Percentiles rank a stretch among this genome's conserved stretches.
Evolutionary conservation across 495 filamentous ascomycete species (phyloP).

Genomic region (Neurospora sp.): DNA sequence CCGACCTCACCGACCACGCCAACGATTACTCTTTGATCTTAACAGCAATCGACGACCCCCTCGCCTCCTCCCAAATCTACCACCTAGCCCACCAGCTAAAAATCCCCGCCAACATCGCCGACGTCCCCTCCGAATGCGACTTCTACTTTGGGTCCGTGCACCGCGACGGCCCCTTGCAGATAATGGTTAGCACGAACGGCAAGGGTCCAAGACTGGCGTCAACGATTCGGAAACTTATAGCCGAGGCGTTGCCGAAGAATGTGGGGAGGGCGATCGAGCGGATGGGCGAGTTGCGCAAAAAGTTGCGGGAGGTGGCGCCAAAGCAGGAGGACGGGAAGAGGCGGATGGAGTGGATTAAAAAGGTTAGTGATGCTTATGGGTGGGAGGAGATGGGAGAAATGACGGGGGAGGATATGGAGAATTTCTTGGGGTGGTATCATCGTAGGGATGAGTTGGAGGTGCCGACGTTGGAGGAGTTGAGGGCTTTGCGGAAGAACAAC

Average conservation of each 20-base stretch:
- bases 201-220: constrained; percentile 90
- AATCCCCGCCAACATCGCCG: constrained; percentile 90
- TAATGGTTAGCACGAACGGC: constrained; percentile 97
- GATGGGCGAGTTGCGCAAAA: constrained; percentile 66
- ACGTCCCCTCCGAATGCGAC: constrained; percentile 93
- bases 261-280: constrained; percentile 74
- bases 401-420: constrained; percentile 75
- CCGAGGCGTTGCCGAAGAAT: constrained; percentile 59
- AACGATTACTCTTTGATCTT: constrained; percentile 67
- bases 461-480: constrained; percentile 37
- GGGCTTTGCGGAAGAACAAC: constrained; percentile 29
- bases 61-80: constrained; percentile 78
- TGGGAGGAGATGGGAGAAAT: constrained; percentile 80
- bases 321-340: constrained; percentile 63
- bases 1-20: constrained; percentile 55
- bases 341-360: constrained; percentile 93
- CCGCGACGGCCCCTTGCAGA: constrained; percentile 87
- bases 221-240: constrained; percentile 76
- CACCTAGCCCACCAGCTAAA: constrained; percentile 76
- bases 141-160: constrained; percentile 97
- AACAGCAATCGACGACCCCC: constrained; percentile 85
- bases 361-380: constrained; percentile 77
- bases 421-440: constrained; percentile 63
- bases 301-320: constrained; percentile 69
- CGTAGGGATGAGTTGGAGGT: constrained; percentile 39